phyloP scores from a whole-genome alignment of 163 green algal genomes.

The Scenedesmus sp. region DNA sequence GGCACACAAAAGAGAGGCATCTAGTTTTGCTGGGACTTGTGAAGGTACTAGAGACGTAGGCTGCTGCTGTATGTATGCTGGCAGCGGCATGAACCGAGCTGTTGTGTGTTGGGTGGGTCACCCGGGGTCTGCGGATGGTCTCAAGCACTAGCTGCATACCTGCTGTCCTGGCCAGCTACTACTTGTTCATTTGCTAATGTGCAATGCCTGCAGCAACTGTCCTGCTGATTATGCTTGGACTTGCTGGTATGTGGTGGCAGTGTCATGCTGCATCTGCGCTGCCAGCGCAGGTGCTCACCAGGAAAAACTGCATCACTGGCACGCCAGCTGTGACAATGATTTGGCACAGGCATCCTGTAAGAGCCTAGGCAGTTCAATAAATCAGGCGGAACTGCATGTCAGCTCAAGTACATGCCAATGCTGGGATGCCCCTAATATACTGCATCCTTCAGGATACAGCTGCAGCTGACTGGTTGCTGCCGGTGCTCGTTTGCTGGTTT shows the following conservation, averaged over 20 bases:
- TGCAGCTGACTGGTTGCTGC: not conserved
- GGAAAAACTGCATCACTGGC: slow-evolving; percentile 40
- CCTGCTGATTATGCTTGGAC: too few species aligned
- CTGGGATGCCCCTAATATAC: not conserved
- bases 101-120: too few species aligned
- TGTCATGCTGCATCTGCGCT: not conserved
- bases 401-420: not conserved
- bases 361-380: not conserved
- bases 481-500: not conserved
- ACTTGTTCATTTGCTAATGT: too few species aligned
- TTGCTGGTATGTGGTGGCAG: too few species aligned
- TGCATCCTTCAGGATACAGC: not conserved
- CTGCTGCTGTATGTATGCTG: too few species aligned
- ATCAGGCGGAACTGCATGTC: not conserved
- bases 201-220: too few species aligned
- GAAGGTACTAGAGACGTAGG: too few species aligned
- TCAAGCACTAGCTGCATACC: not conserved
- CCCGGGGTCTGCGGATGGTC: not conserved
- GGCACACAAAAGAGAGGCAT: not conserved
- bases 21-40: too few species aligned
- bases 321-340: slow-evolving; percentile 9
- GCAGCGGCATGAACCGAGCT: too few species aligned
- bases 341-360: slow-evolving; percentile 17
- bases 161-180: not conserved
- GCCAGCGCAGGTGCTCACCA: not conserved